Base-by-base conservation (phyloP, 805 yeast genomes). In the Hanseniaspora lachancei region DNA sequence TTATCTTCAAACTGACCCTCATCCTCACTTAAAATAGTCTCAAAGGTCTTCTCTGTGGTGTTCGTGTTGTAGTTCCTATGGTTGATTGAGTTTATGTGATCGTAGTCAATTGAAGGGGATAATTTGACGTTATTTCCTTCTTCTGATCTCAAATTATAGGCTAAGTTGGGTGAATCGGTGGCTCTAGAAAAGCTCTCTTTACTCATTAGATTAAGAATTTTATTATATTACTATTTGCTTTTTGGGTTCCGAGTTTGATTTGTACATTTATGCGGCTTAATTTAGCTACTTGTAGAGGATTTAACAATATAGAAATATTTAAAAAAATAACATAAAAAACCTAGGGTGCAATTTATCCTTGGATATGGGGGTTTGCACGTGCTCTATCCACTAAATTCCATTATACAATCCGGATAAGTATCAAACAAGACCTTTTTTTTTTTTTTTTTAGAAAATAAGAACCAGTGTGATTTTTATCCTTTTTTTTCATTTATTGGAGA, bases 11-110 rank as follows among this genome's bases (percentile, higher is more conserved):
- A 2, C 8, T 53, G 46, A 8, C 20, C 53, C 15, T 49, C 56
- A 18, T 53, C 56, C 21, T 53, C 56, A 46, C 56, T 53, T 5
- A 46, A 7, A 21, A 53, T 23, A 9, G 56, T 53, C 18, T 53
- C 56, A 53, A 53, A 46, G 12, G 56, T 53, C 15, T 49, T 46
- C 21, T 53, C 56, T 3, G 40, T 53, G 8, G 50, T 27, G 24
- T 46, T 44, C 5, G 12, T n/a, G 20, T 38, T 44, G 21, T 46
- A 39, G 3, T 27, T 9, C 18, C 27, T 18, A 8, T 42, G n/a
- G n/a, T 32, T 40, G 5, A 46, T 44, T 13, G 18, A n/a, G 20
- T 34, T 12, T 5, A 29, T n/a, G 16, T 44, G 18, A 3, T 29
- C 38, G 15, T 51, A 51, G 15, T 44, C 49, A 15, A 51, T 51